Evolutionary conservation across 768 basidiomycete genomes (phyloP).

Genomic region (Pluteus cervinus): DNA sequence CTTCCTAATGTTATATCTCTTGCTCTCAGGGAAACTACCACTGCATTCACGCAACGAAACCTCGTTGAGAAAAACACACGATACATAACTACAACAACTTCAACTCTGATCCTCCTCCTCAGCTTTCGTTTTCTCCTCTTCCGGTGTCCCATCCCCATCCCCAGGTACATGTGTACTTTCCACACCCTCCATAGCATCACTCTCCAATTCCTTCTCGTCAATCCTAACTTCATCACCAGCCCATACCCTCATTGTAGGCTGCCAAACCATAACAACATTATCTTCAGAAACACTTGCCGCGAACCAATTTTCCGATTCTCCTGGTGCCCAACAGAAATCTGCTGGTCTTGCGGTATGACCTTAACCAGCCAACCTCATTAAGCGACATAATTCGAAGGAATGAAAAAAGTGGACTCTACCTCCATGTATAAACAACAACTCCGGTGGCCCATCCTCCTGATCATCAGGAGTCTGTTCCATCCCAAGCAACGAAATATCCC

Average conservation of each 20-base stretch:
- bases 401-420: conserved; percentile 41
- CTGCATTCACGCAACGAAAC: no score
- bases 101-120: no score
- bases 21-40: no score
- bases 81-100: no score
- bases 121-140: no score
- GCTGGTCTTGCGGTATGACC: conserved; percentile 87
- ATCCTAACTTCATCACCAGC: conserved; percentile 85
- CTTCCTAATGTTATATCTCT: no score
- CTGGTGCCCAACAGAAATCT: conserved; percentile 95
- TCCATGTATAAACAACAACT: conserved; percentile 93
- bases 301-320: conserved; percentile 77
- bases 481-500: conserved; percentile 91
- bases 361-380: conserved; percentile 22
- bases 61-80: no score
- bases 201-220: conserved; percentile 80
- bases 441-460: conserved; percentile 96
- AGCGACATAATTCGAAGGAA: conserved; percentile 1
- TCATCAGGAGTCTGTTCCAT: conserved; percentile 97
- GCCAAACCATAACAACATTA: conserved; percentile 97
- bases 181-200: conserved; percentile 71
- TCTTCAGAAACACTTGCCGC: conserved; percentile 89
- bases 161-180: conserved; percentile 48
- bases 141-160: no score
- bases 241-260: conserved; percentile 92